These are phyloP conservation scores for Salix arbutifolia DNA, from an alignment of 345 rosid genomes.

Conservation along the genomic window DNA sequence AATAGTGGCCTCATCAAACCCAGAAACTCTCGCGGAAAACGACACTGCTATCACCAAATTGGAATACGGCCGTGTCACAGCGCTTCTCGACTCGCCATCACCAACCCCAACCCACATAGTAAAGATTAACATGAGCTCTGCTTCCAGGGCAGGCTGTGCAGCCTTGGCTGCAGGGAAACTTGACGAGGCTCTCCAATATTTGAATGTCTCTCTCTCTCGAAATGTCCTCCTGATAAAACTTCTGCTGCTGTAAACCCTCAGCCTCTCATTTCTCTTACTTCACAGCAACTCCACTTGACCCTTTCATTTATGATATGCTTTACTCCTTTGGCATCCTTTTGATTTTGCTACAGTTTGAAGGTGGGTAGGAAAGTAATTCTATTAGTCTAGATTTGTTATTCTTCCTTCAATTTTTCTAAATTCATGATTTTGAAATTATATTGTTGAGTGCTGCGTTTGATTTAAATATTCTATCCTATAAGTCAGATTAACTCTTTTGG, in stretches of 20 bases:
- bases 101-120: constrained; percentile 8
- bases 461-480: background rate
- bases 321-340: background rate
- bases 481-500: background rate
- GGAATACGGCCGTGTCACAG: constrained; percentile 46
- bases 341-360: background rate
- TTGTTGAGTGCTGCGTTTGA: background rate
- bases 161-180: constrained; percentile 64
- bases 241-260: constrained; percentile 68
- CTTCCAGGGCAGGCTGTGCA: constrained; percentile 50
- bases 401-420: background rate
- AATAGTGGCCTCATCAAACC: constrained; percentile 37
- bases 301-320: background rate
- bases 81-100: constrained; percentile 38
- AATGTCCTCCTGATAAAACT: constrained; percentile 44
- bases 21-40: constrained; percentile 56
- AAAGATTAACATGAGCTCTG: constrained; percentile 18
- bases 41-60: constrained; percentile 47
- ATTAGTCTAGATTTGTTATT: background rate
- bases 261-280: constrained; percentile 40
- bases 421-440: background rate
- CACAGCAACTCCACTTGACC: constrained; percentile 28
- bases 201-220: constrained; percentile 47
- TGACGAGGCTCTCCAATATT: constrained; percentile 58
- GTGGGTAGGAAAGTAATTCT: background rate